These are phyloP conservation scores for Exidia glandulosa DNA, from an alignment of 768 basidiomycete species.

Conservation along the genomic window DNA sequence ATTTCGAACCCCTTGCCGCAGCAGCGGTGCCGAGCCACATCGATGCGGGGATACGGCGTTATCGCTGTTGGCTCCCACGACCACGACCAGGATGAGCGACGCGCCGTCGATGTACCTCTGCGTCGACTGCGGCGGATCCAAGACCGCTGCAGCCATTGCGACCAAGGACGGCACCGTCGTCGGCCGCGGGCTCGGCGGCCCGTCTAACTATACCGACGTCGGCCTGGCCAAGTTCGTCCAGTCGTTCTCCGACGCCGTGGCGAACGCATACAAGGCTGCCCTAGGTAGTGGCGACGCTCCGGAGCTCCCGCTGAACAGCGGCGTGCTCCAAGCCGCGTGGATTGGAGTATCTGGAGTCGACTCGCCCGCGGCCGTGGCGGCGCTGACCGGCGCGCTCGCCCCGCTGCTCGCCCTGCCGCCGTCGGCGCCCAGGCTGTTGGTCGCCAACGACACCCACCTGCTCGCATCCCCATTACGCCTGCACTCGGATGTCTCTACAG, in stretches of 20 bases:
- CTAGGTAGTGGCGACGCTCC: slow-evolving; percentile 19
- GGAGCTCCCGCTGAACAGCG: slow-evolving; percentile 1
- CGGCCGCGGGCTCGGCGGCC: slow-evolving; percentile 58
- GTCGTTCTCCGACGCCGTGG: slow-evolving; percentile 41
- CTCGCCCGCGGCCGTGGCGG: slow-evolving; percentile 48
- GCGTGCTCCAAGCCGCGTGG: slow-evolving; percentile 54
- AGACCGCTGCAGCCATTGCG: slow-evolving; percentile 67
- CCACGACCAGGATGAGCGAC: background rate
- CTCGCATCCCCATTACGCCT: slow-evolving; percentile 67
- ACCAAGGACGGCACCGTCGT: slow-evolving; percentile 46
- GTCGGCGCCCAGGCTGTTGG: slow-evolving; percentile 38
- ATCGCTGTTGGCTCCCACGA: no score
- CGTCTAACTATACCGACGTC: slow-evolving; percentile 81
- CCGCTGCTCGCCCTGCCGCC: slow-evolving; percentile 45
- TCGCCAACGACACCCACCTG: slow-evolving; percentile 77
- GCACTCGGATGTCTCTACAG: slow-evolving; percentile 45
- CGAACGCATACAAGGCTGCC: slow-evolving; percentile 32
- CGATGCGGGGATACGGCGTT: no score
- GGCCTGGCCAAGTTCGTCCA: slow-evolving; percentile 44
- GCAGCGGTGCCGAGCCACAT: no score
- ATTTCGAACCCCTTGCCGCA: no score
- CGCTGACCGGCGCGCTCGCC: slow-evolving; percentile 44
- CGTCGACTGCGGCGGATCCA: slow-evolving; percentile 83
- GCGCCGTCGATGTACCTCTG: slow-evolving; percentile 46
- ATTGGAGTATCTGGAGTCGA: slow-evolving; percentile 78